These are phyloP conservation scores for Radiomyces spectabilis DNA, from an alignment of 192 early-diverging fungal species.

Conservation along the genomic window DNA sequence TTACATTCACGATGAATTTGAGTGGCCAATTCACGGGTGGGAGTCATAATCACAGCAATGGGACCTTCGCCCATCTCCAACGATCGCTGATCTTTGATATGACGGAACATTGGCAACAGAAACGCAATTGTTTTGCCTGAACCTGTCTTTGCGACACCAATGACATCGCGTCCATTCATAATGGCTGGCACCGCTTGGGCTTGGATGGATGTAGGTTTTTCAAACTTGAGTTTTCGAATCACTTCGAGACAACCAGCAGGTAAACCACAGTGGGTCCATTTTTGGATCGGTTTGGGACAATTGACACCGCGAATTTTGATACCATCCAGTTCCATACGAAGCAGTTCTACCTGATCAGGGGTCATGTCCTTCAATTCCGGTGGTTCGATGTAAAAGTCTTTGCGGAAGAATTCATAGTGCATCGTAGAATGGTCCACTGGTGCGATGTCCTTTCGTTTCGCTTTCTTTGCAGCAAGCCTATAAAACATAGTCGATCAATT, in stretches of 20 bases:
- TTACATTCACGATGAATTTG: slow-evolving; percentile 92
- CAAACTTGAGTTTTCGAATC: slow-evolving; percentile 78
- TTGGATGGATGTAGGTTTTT: slow-evolving; percentile 84
- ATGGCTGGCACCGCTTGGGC: slow-evolving; percentile 93
- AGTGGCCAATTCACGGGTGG: slow-evolving; percentile 86
- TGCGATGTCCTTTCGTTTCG: slow-evolving; percentile 88
- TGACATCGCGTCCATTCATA: slow-evolving; percentile 91
- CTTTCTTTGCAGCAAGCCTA: slow-evolving; percentile 70
- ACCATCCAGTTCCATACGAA: slow-evolving; percentile 73
- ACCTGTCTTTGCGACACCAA: slow-evolving; percentile 93
- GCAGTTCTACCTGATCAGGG: slow-evolving; percentile 71
- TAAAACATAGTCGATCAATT: too few relatives aligned
- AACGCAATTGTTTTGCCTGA: slow-evolving; percentile 93
- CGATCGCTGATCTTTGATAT: slow-evolving; percentile 84
- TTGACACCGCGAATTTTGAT: slow-evolving; percentile 89
- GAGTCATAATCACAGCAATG: slow-evolving; percentile 83
- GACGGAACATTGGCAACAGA: slow-evolving; percentile 90
- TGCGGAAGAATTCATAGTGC: slow-evolving; percentile 81
- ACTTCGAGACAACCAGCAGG: slow-evolving; percentile 70
- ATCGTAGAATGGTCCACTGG: slow-evolving; percentile 80
- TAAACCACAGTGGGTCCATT: slow-evolving; percentile 96
- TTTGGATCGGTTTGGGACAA: slow-evolving; percentile 88
- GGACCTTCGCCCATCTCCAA: slow-evolving; percentile 77
- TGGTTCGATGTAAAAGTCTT: slow-evolving; percentile 95
- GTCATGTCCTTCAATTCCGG: slow-evolving; percentile 81